Conservation (phyloP, 768 basidiomycete species). For the Exsudoporus frostii region DNA sequence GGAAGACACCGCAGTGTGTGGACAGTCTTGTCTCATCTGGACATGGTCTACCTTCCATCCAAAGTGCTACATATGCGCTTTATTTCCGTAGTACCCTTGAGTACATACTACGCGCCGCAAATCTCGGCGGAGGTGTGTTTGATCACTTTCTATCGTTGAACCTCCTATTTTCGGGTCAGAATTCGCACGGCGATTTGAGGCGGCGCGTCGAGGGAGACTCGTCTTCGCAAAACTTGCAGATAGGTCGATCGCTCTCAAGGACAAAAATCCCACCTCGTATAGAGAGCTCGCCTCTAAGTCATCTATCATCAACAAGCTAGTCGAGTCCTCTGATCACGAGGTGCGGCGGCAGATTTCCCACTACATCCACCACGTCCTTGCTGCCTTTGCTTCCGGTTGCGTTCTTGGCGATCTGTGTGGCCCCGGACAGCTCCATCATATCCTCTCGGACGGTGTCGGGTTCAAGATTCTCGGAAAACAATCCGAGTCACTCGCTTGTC, state of each 20-base stretch:
- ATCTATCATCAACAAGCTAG: conserved; percentile 24
- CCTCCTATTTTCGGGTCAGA: conserved; percentile 52
- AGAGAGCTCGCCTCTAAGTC: conserved; percentile 37
- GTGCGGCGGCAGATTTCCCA: conserved; percentile 35
- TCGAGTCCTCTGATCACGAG: conserved; percentile 25
- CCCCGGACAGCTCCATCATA: too few relatives aligned
- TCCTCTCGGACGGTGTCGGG: conserved; percentile 34
- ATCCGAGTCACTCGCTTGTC: conserved; percentile 51
- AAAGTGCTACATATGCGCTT: conserved; percentile 41
- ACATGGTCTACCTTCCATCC: conserved; percentile 39
- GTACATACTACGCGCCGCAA: conserved; percentile 38
- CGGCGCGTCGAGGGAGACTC: conserved; percentile 28
- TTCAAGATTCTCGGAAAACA: conserved; percentile 49
- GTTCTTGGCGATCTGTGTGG: conserved; percentile 18
- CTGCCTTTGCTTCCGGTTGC: conserved; percentile 25
- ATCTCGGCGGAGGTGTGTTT: conserved; percentile 44
- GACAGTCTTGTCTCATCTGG: conserved; percentile 34
- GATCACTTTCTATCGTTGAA: conserved; percentile 43
- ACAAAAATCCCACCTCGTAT: conserved; percentile 34
- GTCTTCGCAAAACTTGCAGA: conserved; percentile 50
- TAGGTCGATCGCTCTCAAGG: conserved; percentile 41
- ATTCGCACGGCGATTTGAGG: conserved; percentile 34
- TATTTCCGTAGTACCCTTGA: conserved; percentile 38
- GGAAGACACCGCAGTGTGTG: conserved; percentile 39
- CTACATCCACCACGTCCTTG: conserved; percentile 41